These are phyloP conservation scores for Vigna mungo DNA, from an alignment of 306 rosid species.

Conservation along the genomic window DNA sequence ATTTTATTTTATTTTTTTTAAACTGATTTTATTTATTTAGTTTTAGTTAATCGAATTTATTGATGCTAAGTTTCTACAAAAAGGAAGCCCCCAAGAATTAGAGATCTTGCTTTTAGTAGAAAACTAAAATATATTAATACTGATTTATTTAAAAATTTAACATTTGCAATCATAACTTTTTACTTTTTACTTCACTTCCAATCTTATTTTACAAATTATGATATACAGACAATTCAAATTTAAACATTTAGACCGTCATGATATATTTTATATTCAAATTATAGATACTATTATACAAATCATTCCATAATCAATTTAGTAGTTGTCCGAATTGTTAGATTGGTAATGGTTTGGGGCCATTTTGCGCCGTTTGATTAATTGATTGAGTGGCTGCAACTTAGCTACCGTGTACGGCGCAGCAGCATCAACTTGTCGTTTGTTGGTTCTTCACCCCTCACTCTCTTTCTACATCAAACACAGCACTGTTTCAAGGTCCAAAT, in stretches of 20 bases:
- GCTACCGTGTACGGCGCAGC: conserved; percentile 15
- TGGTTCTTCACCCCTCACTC: conserved; percentile 23
- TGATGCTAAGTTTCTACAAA: not conserved
- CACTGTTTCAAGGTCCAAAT: conserved; percentile 28
- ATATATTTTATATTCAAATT: too few species aligned
- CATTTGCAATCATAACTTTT: too few species aligned
- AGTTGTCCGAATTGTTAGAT: not conserved
- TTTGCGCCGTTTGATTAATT: conserved; percentile 51
- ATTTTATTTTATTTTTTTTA: not conserved
- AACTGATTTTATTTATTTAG: not conserved
- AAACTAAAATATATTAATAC: not conserved
- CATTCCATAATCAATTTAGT: too few species aligned
- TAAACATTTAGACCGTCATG: too few species aligned
- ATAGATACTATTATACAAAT: too few species aligned
- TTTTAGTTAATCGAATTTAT: not conserved
- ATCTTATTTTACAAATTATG: not conserved
- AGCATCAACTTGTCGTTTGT: conserved; percentile 38
- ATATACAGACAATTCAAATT: too few species aligned
- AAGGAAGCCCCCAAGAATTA: not conserved
- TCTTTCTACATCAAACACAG: not conserved
- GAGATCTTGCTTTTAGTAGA: not conserved
- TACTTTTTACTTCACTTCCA: too few species aligned
- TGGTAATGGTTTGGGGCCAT: conserved; percentile 29
- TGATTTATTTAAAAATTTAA: too few species aligned
- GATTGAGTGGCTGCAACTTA: conserved; percentile 37